Evolutionary conservation across 139 green algal genomes (phyloP).

Genomic region (Penium margaritaceum): DNA sequence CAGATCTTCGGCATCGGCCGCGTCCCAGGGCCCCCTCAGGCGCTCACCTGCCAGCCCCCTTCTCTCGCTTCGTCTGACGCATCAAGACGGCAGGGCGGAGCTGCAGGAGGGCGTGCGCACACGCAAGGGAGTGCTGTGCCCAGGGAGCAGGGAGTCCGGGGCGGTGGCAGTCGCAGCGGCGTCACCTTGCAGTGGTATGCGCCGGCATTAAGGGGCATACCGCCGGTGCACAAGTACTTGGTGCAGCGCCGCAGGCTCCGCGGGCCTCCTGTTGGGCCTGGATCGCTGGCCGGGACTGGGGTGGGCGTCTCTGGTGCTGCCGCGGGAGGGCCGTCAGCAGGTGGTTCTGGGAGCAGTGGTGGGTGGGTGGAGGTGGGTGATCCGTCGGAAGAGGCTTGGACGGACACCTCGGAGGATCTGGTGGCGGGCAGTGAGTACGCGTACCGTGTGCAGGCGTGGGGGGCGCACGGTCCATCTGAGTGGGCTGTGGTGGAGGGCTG

Average conservation of each 20-base stretch:
- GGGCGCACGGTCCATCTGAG: constrained; percentile 27
- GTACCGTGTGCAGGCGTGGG: constrained; percentile 40
- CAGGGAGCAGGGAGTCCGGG: not conserved
- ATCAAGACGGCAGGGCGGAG: too few relatives aligned
- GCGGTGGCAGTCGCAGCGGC: not conserved
- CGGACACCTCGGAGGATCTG: constrained; percentile 15
- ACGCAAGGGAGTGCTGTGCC: too few relatives aligned
- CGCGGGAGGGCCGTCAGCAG: too few relatives aligned
- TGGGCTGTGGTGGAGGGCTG: constrained; percentile 18
- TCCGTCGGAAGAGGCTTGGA: constrained; percentile 22
- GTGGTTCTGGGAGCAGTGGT: too few relatives aligned
- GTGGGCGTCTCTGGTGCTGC: too few relatives aligned
- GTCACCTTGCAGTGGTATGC: constrained; percentile 32
- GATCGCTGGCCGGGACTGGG: constrained; percentile 6
- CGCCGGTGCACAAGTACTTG: constrained; percentile 42
- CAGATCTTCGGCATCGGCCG: constrained; percentile 40
- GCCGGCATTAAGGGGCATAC: constrained; percentile 12
- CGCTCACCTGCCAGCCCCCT: not conserved
- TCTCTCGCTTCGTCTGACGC: too few relatives aligned
- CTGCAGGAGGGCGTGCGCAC: not conserved
- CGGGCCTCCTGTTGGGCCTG: too few relatives aligned
- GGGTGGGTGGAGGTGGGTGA: constrained; percentile 24
- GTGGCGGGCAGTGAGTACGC: constrained; percentile 14
- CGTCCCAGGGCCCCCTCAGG: constrained; percentile 5
- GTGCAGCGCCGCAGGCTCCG: constrained; percentile 30